Evolutionary conservation across 2,329 filamentous ascomycete genomes (phyloP), one percentile per base, ranked within the genome.

Genomic region (Ilyonectria mors-panacis): DNA sequence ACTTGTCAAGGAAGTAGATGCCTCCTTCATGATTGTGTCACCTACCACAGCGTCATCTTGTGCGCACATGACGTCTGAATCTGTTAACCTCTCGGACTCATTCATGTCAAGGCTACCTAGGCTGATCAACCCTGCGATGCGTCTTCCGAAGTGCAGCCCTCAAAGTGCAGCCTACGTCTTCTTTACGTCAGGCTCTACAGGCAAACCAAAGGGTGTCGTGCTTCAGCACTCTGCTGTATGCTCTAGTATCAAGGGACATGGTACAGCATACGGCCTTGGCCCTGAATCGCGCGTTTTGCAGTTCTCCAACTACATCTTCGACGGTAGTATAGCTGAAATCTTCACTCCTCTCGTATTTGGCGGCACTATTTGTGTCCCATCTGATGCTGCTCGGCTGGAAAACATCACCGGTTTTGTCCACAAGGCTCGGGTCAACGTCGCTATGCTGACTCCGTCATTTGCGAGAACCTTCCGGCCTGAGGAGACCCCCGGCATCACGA

Each of bases 281-380:
- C 12, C 55, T 1, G 1, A 35, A 3, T 73, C 65, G 0, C 45
- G 48, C 2, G 67, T 74, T 1, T 56, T 76, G 1, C 74, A 76
- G 10, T 76, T 76, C 30, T 54, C 65, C 0, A 73, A 74, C 0
- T 76, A 74, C 17, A 72, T 72, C 0, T 76, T 76, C 19, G 74
- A 76, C 6, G 61, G 72, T 1, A 53, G 63, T 1, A 66, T 76
- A 33, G 71, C 45, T 30, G 74, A 76, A 42, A 76, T 58, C 0
- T 71, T 74, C 12, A 53, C 50, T 2, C 45, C 68, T 0, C 35
- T 76, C 0, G 64, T 61, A 0, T 51, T 4, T 0, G 74, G 74
- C 5, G 73, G 70, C 3, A 76, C 74, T 15, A 39, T 76, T 21
- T 76, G 74, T 1, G 39, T 76, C 1, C 72, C 74, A 1, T 70